Percentiles rank a stretch among this genome's conserved stretches.
Conservation (phyloP, 164 flowering plant species). For the Vitis amurensis region DNA sequence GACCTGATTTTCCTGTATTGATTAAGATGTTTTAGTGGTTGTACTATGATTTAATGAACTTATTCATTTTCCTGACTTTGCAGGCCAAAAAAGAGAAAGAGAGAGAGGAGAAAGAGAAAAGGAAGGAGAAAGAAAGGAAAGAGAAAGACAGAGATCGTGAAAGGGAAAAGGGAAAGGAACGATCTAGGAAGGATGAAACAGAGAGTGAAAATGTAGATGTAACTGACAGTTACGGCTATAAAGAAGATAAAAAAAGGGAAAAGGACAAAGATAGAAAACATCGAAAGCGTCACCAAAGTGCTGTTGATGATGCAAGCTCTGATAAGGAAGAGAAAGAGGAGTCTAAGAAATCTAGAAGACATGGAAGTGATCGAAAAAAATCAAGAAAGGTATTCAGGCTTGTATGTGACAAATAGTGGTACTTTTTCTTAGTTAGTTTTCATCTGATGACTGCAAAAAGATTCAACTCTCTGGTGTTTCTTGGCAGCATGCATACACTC, state of each 20-base stretch:
- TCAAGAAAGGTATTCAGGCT: conserved; percentile 65
- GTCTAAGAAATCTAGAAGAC: conserved; percentile 65
- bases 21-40: background rate
- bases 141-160: conserved; percentile 73
- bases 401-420: background rate
- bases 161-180: conserved; percentile 68
- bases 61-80: conserved; percentile 11
- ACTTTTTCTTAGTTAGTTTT: too few species aligned
- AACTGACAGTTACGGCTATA: conserved; percentile 45
- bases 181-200: conserved; percentile 71
- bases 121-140: conserved; percentile 39
- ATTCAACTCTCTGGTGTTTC: background rate
- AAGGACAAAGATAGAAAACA: conserved; percentile 75
- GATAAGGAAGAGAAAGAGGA: conserved; percentile 84
- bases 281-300: conserved; percentile 67
- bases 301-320: conserved; percentile 57
- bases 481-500: conserved; percentile 56
- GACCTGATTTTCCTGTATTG: background rate
- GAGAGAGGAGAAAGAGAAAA: conserved; percentile 44
- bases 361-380: conserved; percentile 85
- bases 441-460: background rate
- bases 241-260: conserved; percentile 74
- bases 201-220: conserved; percentile 64
- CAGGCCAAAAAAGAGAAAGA: conserved; percentile 88
- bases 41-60: background rate